Conservation (phyloP, 108 stramenopile genomes). For the Pseudonitzschia delicatissima region DNA sequence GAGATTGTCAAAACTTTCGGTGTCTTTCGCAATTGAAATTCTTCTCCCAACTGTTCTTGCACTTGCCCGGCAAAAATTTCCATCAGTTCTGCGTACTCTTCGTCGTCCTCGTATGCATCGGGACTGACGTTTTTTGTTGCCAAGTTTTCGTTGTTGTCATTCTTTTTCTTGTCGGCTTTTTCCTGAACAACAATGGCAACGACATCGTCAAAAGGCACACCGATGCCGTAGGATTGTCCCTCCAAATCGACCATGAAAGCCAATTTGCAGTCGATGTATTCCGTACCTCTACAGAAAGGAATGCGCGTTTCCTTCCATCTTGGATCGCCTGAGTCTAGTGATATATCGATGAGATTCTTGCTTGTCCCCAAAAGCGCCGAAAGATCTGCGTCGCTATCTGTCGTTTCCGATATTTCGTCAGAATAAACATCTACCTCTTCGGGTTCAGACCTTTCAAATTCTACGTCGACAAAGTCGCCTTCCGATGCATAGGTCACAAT, state of each 20-base stretch:
- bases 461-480: constrained; percentile 11
- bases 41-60: constrained; percentile 39
- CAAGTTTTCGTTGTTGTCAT: constrained; percentile 1
- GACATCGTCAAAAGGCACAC: constrained; percentile 42
- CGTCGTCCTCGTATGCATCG: constrained; percentile 36
- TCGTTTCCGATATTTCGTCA: background rate
- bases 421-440: background rate
- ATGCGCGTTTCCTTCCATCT: constrained; percentile 34
- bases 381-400: background rate
- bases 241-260: constrained; percentile 45
- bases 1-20: constrained; percentile 55
- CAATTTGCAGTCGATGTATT: constrained; percentile 44
- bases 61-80: constrained; percentile 54
- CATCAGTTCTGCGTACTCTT: constrained; percentile 52
- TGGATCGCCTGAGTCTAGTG: constrained; percentile 33
- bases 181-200: constrained; percentile 41
- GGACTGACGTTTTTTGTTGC: constrained; percentile 29
- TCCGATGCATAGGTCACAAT: background rate
- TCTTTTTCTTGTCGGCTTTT: constrained; percentile 11
- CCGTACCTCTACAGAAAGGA: constrained; percentile 36
- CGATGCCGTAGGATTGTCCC: constrained; percentile 43
- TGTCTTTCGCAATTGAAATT: constrained; percentile 44
- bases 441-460: background rate
- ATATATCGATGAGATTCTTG: constrained; percentile 35
- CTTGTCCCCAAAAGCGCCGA: background rate